phyloP scores from a whole-genome alignment of 495 filamentous ascomycete species.

The Lasiosphaeriaceae sp. region DNA sequence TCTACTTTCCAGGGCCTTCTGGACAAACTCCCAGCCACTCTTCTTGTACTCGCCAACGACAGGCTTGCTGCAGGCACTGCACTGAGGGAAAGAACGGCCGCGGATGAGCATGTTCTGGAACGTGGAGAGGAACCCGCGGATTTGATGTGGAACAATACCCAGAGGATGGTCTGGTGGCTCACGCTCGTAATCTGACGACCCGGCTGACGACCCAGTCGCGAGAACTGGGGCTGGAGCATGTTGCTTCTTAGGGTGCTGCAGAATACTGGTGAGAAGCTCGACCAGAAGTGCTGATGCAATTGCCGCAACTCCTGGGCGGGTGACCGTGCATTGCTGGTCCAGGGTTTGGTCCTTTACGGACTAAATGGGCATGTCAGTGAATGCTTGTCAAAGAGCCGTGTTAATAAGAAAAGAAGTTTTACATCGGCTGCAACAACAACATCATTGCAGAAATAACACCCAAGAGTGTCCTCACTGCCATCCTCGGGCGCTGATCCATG shows the following conservation, averaged over 20 bases:
- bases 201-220: conserved; percentile 7
- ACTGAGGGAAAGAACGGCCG: conserved; percentile 82
- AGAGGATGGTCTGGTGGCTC: conserved; percentile 67
- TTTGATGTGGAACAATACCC: conserved; percentile 85
- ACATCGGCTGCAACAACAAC: conserved; percentile 94
- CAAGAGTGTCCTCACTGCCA: conserved; percentile 60
- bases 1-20: conserved; percentile 74
- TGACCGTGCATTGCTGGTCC: conserved; percentile 97
- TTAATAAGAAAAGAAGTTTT: conserved; percentile 36
- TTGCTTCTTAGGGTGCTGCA: conserved; percentile 73
- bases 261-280: conserved; percentile 78
- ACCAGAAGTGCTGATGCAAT: conserved; percentile 92
- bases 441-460: conserved; percentile 98
- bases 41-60: conserved; percentile 67
- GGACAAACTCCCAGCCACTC: conserved; percentile 85
- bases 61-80: conserved; percentile 82
- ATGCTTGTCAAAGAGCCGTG: background rate
- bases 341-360: conserved; percentile 90
- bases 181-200: conserved; percentile 42
- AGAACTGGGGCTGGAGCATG: conserved; percentile 52
- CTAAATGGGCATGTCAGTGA: conserved; percentile 50
- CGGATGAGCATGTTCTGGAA: conserved; percentile 81
- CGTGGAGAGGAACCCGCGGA: conserved; percentile 82
- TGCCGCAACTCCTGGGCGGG: conserved; percentile 84
- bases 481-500: conserved; percentile 63